Evolutionary conservation across 257 asterid genomes (phyloP).

Genomic region (Nicotiana obtusifolia): DNA sequence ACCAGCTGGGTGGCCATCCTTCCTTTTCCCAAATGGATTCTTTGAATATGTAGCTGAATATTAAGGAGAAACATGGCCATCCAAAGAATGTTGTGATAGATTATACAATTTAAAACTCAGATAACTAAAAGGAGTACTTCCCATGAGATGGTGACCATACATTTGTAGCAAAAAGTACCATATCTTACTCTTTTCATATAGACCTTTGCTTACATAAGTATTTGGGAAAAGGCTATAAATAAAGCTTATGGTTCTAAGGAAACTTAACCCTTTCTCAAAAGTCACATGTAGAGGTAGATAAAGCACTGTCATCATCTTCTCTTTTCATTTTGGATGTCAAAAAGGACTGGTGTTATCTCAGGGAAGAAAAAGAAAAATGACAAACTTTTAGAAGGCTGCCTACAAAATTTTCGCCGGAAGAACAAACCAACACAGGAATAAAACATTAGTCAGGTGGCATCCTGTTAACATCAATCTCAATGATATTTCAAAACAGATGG

Average conservation of each 20-base stretch:
- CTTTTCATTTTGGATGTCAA: conserved; percentile 1
- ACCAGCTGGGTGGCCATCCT: conserved; percentile 47
- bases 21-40: conserved; percentile 94
- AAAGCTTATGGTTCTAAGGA: background rate
- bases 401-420: background rate
- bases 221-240: background rate
- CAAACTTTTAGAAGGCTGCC: background rate
- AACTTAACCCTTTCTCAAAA: background rate
- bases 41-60: conserved; percentile 79
- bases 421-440: background rate
- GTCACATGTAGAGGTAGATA: background rate
- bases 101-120: background rate
- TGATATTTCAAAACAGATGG: background rate
- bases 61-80: conserved; percentile 46
- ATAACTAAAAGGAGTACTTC: background rate
- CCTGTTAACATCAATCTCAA: background rate
- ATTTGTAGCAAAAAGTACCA: background rate
- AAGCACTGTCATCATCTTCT: background rate
- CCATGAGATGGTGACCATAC: background rate
- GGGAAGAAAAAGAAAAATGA: background rate
- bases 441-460: background rate
- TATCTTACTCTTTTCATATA: background rate
- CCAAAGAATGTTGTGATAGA: background rate
- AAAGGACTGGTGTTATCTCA: background rate
- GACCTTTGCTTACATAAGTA: background rate